Base-by-base conservation (phyloP, 1,139 yeast species). In the Kodamaea plutei region DNA sequence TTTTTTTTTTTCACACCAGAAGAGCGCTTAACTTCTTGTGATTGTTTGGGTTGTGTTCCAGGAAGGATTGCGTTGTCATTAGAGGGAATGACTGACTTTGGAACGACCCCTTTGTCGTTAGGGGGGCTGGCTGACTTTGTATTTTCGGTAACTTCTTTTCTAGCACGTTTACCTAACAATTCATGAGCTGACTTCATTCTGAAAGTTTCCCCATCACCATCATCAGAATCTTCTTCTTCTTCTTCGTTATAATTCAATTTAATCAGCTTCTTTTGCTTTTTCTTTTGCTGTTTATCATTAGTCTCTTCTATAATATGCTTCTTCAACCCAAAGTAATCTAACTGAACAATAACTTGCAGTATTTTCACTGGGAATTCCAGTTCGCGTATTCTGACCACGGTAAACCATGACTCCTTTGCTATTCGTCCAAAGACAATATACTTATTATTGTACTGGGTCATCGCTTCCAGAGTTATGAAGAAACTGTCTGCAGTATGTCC, bases 341-440 rank as follows among this genome's bases (percentile, higher is more conserved):
- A 56, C 5, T 56, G 68, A 20, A 69, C 41, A 35, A 77, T 83
- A 8, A 70, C 62, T 23, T 72, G 73, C 2, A 67, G 58, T 7
- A 82, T 77, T 31, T 64, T 61, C 26, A 70, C 53, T 7, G 79
- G 69, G 26, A 23, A 26, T 18, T 31, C 34, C 34, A 31, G 34
- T 25, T 73, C 74, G 2, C 68, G 58, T 7, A 82, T 78, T 30
- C 64, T 62, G 26, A 71, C 53, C 8, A 79, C 69, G 24, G 68
- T 76, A 56, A 70, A 70, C 15, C 78, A 66, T 0, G 83, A 64
- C 19, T 76, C 77, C 2, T 80, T 87, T 2, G 67, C 69, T 8
- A 84, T 61, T 37, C 73, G 70, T 1, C 94, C 95, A 45, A 84
- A 65, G 11, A 79, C 49, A 1, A 79, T 76, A 39, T 66, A 65